These are phyloP conservation scores for Suillus fuscotomentosus DNA, from an alignment of 768 basidiomycete species.

Conservation along the genomic window DNA sequence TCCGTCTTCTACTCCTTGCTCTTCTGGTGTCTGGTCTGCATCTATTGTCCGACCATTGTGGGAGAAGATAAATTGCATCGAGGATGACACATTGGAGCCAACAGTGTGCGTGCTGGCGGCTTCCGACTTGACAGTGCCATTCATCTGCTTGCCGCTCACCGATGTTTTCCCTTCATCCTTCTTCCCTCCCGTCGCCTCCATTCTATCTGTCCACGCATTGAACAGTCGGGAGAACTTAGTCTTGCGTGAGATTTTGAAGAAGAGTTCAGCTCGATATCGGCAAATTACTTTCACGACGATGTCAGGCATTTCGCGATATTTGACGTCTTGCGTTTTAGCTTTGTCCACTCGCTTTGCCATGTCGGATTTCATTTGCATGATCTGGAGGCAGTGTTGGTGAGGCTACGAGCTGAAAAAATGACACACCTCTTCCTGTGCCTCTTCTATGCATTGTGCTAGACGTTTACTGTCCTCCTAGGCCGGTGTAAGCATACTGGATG, in stretches of 20 bases:
- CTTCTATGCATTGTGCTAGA: slow-evolving; percentile 75
- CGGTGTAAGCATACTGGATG: slow-evolving; percentile 20
- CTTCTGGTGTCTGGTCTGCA: slow-evolving; percentile 81
- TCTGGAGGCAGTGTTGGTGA: slow-evolving; percentile 37
- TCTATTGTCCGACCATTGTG: slow-evolving; percentile 80
- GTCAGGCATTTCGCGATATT: slow-evolving; percentile 85
- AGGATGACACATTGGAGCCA: slow-evolving; percentile 36
- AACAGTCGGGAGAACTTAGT: slow-evolving; percentile 82
- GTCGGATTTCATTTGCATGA: slow-evolving; percentile 79
- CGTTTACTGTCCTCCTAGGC: slow-evolving; percentile 82
- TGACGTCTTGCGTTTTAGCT: slow-evolving; percentile 74
- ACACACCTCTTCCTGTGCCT: slow-evolving; percentile 78
- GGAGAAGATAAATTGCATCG: slow-evolving; percentile 83
- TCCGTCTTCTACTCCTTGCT: slow-evolving; percentile 82
- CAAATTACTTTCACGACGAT: slow-evolving; percentile 88
- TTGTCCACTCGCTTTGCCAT: slow-evolving; percentile 79
- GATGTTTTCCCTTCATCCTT: slow-evolving; percentile 37
- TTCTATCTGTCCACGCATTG: slow-evolving; percentile 85
- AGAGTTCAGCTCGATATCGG: slow-evolving; percentile 85
- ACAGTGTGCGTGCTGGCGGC: slow-evolving; percentile 45
- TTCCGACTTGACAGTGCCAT: slow-evolving; percentile 52
- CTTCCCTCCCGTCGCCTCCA: slow-evolving; percentile 62
- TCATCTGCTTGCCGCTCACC: slow-evolving; percentile 33
- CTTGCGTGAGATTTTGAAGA: slow-evolving; percentile 92
- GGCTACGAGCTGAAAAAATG: not conserved